Conservation (phyloP, 148 eudicot species). For the Camellia granthamiana region DNA sequence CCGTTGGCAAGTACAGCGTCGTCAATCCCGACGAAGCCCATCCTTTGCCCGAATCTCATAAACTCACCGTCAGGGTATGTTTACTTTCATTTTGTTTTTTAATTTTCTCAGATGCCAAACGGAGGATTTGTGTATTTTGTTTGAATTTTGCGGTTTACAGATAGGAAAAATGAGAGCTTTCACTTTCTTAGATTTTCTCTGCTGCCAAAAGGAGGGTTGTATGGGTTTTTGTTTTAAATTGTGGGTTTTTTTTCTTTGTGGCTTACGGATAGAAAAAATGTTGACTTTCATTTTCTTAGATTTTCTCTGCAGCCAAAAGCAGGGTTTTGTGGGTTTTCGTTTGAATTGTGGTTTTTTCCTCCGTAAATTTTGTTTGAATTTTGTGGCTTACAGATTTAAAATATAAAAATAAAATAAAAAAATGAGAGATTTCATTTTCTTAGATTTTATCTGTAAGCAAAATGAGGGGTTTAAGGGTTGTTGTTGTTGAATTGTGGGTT, state of each 20-base stretch:
- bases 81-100: background rate
- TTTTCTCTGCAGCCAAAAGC: background rate
- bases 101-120: conserved; percentile 11
- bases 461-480: background rate
- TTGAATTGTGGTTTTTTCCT: background rate
- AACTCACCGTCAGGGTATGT: conserved; percentile 66
- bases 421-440: background rate
- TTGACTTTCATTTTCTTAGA: background rate
- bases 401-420: too few species aligned
- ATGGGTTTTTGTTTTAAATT: background rate
- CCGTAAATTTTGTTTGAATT: too few species aligned
- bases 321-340: background rate
- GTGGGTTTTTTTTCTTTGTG: too few species aligned
- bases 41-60: conserved; percentile 73
- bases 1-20: conserved; percentile 77
- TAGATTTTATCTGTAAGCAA: background rate
- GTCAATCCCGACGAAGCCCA: conserved; percentile 59
- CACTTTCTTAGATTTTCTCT: background rate
- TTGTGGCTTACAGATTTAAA: too few species aligned
- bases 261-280: too few species aligned
- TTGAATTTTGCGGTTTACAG: conserved; percentile 2
- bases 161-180: background rate
- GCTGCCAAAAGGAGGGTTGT: background rate
- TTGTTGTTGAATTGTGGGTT: background rate
- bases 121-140: background rate